phyloP scores from a whole-genome alignment of 2,329 filamentous ascomycete genomes.

The Penicillium decumbens region DNA sequence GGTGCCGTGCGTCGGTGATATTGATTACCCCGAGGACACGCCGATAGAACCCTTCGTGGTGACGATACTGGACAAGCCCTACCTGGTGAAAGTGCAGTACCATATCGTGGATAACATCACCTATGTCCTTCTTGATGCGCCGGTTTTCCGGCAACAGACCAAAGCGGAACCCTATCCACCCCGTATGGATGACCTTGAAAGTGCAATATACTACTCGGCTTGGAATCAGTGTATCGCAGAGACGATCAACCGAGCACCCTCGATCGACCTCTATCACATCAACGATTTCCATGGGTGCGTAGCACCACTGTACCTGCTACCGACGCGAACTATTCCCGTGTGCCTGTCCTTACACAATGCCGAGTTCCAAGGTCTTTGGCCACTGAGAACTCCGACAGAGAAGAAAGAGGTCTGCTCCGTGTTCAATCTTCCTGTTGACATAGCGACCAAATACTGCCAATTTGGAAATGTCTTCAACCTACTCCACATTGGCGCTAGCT shows the following conservation, averaged over 20 bases:
- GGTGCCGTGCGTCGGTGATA: conserved; percentile 57
- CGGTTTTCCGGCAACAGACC: conserved; percentile 61
- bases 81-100: conserved; percentile 61
- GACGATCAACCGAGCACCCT: conserved; percentile 57
- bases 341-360: conserved; percentile 64
- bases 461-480: conserved; percentile 67
- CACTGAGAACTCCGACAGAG: conserved; percentile 59
- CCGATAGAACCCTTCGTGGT: conserved; percentile 56
- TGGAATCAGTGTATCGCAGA: conserved; percentile 68
- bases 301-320: conserved; percentile 61
- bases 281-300: conserved; percentile 62
- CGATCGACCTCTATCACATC: conserved; percentile 60
- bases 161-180: conserved; percentile 61
- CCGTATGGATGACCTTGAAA: conserved; percentile 65
- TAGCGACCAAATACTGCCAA: conserved; percentile 54
- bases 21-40: conserved; percentile 55
- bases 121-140: conserved; percentile 62
- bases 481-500: conserved; percentile 60
- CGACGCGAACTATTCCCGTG: conserved; percentile 53
- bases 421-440: conserved; percentile 52
- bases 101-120: conserved; percentile 62
- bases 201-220: conserved; percentile 63
- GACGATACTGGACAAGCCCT: conserved; percentile 56
- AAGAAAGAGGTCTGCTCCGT: conserved; percentile 60
- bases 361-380: conserved; percentile 66